Evolutionary conservation across 192 early-diverging fungal genomes (phyloP), one percentile per base, ranked within the genome.

Genomic region (Backusella luteola): DNA sequence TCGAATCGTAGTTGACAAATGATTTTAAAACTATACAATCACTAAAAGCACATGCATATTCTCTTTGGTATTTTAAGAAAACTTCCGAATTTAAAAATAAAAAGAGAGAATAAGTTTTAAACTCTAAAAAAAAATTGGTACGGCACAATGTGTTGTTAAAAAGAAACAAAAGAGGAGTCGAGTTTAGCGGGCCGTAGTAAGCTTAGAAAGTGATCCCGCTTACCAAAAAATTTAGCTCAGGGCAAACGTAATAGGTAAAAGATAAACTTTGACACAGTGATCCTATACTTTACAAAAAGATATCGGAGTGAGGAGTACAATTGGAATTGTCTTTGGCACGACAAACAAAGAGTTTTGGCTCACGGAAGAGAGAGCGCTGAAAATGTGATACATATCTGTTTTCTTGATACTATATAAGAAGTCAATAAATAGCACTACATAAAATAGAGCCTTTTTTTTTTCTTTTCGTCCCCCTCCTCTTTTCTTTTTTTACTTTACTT

Each of bases 331-430:
- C n/a, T 59, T 59, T 59, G 53, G 53, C 53, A 59, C 53, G 53
- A 59, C 23, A 59, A 59, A 59, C 53, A 59, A 59, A 59, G 23
- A 59, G 11, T 23, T n/a, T 19, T 49, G 46, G 19, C 46, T 49
- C 46, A 49, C 19, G 6, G 6, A 49, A 49, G 19, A 17, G 19
- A 17, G 19, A 49, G 46, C 46, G 46, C 46, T 49, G 46, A 26
- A 59, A 59, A 59, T 59, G 53, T 59, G 53, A 59, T 59, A 26
- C 53, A 59, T 59, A 59, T 59, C 23, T 59, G 21, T 59, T 59
- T 59, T 59, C 52, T 21, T 56, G 52, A 56, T 56, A 3, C 1
- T 59, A 59, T 59, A 59, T 59, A 49, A 49, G 46, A 49, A 49
- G 6, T 6, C 19, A 49, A 49, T n/a, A 49, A 49, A 49, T 49